A percentile compares a stretch with the other conserved stretches of the same genome.
Evolutionary conservation across 2,329 filamentous ascomycete genomes (phyloP).

Genomic region (Colletotrichum abscissum): DNA sequence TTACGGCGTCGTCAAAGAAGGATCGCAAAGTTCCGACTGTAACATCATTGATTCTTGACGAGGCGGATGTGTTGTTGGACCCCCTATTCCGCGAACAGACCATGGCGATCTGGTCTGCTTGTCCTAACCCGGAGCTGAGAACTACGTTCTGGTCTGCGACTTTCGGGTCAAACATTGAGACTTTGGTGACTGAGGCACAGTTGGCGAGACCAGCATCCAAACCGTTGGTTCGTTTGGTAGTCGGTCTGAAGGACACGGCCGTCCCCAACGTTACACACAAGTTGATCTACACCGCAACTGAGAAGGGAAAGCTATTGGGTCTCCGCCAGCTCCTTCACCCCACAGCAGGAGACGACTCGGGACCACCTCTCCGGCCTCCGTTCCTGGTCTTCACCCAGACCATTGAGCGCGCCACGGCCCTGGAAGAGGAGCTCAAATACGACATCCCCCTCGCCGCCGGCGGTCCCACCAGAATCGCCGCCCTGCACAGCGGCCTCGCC

Average conservation of each 20-base stretch:
- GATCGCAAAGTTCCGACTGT: conserved; percentile 72
- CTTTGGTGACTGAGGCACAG: conserved; percentile 77
- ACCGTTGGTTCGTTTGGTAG: conserved; percentile 83
- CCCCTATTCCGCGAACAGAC: conserved; percentile 92
- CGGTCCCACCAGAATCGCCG: conserved; percentile 84
- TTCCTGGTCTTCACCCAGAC: conserved; percentile 98
- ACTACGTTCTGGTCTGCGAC: conserved; percentile 95
- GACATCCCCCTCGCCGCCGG: conserved; percentile 92
- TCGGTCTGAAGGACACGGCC: conserved; percentile 96
- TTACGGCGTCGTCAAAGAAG: conserved; percentile 52
- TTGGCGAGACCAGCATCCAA: conserved; percentile 53
- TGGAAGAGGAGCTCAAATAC: conserved; percentile 91
- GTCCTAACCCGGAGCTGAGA: conserved; percentile 75
- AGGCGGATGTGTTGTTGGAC: conserved; percentile 94
- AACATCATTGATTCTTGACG: conserved; percentile 83
- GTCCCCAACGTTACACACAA: conserved; percentile 92
- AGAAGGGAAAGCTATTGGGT: conserved; percentile 92
- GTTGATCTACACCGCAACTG: conserved; percentile 90
- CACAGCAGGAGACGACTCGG: conserved; percentile 64
- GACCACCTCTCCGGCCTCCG: conserved; percentile 79
- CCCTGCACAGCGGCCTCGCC: conserved; percentile 88
- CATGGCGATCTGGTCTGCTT: conserved; percentile 83
- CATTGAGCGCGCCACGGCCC: conserved; percentile 86
- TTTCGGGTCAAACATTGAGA: conserved; percentile 93
- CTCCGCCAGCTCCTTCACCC: conserved; percentile 91